Base-by-base conservation (phyloP, 805 yeast genomes). In the Wickerhamiella galacta region DNA sequence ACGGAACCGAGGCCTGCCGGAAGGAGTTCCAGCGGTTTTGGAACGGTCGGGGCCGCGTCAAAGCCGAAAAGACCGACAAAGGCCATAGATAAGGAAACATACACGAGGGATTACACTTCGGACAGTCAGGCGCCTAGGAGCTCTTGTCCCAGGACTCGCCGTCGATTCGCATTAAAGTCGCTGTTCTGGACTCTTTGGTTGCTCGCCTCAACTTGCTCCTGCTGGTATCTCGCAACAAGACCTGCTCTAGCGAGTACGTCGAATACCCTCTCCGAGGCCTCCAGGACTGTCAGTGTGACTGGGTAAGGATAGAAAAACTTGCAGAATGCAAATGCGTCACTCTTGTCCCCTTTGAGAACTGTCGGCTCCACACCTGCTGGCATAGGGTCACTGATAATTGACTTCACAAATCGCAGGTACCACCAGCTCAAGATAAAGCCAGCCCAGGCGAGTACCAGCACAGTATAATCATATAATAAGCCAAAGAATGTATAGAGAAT, bases 321-420 rank as follows among this genome's bases (percentile, higher is more conserved):
- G 22, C 75, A 73, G 40, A 83, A 62, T 35, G 79, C 72, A 59
- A 83, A 83, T 1, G 85, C 75, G 43, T 82, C 94, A 0, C 87
- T 74, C 0, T 94, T 92, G 53, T 82, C 94, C 30, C 95, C 95
- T 25, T 67, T 54, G 9, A 73, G 31, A 3, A 31, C 12, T 9
- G 31, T 35, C 15, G 37, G 27, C 11, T 19, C 31, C n/a, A 33
- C 40, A 10, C 27, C 31, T 15, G 30, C 33, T 4, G 26, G 23
- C 27, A 33, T 32, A 11, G 18, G 12, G 24, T 37, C 40, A 21
- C 33, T 31, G 6, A 37, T 33, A n/a, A 37, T 32, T 6, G 37
- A 34, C 48, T 81, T 87, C 57, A 58, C 72, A 52, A 81, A 83
- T 43, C 95, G 65, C 43, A 83, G 60, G 49, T 83, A 83, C 31